These are phyloP conservation scores for Cutaneotrichosporon sp. DNA, from an alignment of 1,284 basidiomycete species.

Conservation along the genomic window DNA sequence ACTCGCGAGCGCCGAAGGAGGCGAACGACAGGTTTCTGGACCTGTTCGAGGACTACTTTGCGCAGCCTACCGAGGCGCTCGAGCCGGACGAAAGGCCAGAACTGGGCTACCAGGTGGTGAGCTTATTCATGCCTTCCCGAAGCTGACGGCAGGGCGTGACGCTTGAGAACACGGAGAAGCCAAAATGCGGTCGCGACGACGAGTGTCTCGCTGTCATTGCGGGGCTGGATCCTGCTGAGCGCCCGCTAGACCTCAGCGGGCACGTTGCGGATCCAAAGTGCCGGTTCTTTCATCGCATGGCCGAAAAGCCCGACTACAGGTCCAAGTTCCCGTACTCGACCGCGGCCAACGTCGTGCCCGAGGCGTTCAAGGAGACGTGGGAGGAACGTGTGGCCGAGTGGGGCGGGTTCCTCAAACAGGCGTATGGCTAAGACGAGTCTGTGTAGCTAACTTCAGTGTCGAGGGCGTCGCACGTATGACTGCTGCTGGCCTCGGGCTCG, in stretches of 20 bases:
- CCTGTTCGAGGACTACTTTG: constrained; percentile 78
- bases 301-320: constrained; percentile 65
- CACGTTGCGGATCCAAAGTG: constrained; percentile 85
- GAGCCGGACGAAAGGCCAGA: constrained; percentile 74
- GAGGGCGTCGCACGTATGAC: constrained; percentile 75
- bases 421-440: constrained; percentile 54
- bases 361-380: constrained; percentile 60
- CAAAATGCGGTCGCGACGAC: constrained; percentile 62
- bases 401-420: constrained; percentile 76
- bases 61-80: constrained; percentile 59
- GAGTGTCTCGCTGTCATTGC: constrained; percentile 44
- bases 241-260: constrained; percentile 64
- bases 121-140: background rate
- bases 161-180: constrained; percentile 87
- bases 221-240: constrained; percentile 61
- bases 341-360: constrained; percentile 72
- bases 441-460: constrained; percentile 55
- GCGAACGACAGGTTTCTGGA: constrained; percentile 75
- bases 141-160: constrained; percentile 63
- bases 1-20: constrained; percentile 72
- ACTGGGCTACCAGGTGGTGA: constrained; percentile 53
- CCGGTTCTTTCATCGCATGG: constrained; percentile 87
- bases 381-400: constrained; percentile 64
- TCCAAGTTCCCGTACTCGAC: constrained; percentile 69
- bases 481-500: constrained; percentile 70